Evolutionary conservation across 2,329 filamentous ascomycete species (phyloP).

Genomic region (Epichloe sp.): DNA sequence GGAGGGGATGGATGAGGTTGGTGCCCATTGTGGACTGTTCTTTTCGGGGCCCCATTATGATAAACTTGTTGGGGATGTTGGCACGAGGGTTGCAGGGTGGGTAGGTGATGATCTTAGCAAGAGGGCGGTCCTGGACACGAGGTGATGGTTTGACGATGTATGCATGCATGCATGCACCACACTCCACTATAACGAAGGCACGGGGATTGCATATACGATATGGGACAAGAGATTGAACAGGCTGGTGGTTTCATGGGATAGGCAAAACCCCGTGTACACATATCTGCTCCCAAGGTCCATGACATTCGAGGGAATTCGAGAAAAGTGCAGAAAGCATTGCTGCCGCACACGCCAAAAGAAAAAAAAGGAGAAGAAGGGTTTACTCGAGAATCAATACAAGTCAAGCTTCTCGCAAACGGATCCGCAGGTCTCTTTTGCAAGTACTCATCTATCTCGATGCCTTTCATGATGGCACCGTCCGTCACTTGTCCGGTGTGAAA

Average conservation of each 20-base stretch:
- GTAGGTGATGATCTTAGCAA: conserved; percentile 46
- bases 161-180: background rate
- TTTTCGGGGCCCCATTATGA: conserved; percentile 62
- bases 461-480: conserved; percentile 15
- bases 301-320: no score
- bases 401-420: conserved; percentile 20
- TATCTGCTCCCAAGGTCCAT: no score
- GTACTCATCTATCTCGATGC: conserved; percentile 13
- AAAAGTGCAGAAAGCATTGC: background rate
- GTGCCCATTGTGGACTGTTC: conserved; percentile 75
- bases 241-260: no score
- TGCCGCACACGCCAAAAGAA: no score
- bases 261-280: no score
- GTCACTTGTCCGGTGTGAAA: conserved; percentile 12
- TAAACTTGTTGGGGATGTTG: conserved; percentile 61
- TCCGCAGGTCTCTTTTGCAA: conserved; percentile 13
- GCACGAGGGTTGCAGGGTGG: conserved; percentile 54
- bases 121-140: conserved; percentile 21
- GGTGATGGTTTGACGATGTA: background rate
- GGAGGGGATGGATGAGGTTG: conserved; percentile 72
- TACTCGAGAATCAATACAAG: conserved; percentile 16
- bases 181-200: no score
- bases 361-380: background rate
- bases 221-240: no score
- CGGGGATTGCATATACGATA: no score